phyloP scores from a whole-genome alignment of 371 early-diverging fungal genomes.

The Dinochytrium kinnereticum region DNA sequence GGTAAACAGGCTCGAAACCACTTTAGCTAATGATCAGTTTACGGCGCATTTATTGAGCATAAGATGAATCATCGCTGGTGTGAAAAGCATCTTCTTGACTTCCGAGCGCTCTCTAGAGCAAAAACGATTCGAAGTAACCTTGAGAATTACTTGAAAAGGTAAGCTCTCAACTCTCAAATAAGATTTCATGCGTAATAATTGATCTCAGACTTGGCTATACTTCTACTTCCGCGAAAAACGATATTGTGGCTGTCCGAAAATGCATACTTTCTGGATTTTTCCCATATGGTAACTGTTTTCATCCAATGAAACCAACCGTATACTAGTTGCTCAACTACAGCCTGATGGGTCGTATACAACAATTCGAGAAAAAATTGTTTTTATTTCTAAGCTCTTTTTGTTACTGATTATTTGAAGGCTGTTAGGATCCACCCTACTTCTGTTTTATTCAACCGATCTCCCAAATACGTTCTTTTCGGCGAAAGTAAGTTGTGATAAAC shows the following conservation, averaged over 20 bases:
- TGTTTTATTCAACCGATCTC: conserved; percentile 73
- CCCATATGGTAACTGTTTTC: conserved; percentile 50
- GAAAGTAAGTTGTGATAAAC: conserved; percentile 55
- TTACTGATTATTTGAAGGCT: background rate
- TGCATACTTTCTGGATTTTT: conserved; percentile 80
- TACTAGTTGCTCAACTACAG: conserved; percentile 70
- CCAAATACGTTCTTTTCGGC: conserved; percentile 80
- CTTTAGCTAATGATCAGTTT: conserved; percentile 54
- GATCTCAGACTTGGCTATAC: conserved; percentile 24
- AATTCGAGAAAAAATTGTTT: conserved; percentile 54
- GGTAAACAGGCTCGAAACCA: conserved; percentile 36
- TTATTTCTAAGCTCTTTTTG: background rate
- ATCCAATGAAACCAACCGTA: background rate
- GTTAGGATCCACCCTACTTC: conserved; percentile 74
- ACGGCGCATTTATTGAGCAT: conserved; percentile 70
- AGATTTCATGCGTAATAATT: no score
- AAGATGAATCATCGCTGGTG: conserved; percentile 78
- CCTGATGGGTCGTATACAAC: conserved; percentile 73
- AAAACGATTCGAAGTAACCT: conserved; percentile 74
- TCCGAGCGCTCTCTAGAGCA: conserved; percentile 72
- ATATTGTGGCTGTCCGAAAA: conserved; percentile 62
- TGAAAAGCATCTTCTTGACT: conserved; percentile 72
- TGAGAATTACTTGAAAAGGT: conserved; percentile 65
- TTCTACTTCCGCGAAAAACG: conserved; percentile 40
- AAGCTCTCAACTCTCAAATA: no score